Base-by-base conservation (phyloP, 257 asterid genomes). In the Anisodus tanguticus region DNA sequence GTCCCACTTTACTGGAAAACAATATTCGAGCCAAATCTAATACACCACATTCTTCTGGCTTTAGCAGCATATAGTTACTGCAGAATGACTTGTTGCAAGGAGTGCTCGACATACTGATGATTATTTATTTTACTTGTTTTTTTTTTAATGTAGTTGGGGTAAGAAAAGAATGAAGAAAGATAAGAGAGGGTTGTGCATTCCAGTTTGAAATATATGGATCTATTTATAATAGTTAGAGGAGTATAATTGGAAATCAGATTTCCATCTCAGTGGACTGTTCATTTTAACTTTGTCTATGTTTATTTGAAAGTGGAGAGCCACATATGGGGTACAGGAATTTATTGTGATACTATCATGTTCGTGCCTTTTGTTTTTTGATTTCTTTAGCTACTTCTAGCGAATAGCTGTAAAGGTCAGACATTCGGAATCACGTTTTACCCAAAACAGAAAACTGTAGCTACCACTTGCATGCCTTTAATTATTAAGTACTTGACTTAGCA, bases 21-120 rank as follows among this genome's bases (percentile, higher is more conserved):
- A 76, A 37, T 16, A 83, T 11, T 13, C 15, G 6, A 57, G 22
- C 12, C 58, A 71, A 41, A 55, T 72, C 86, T 58, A 49, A 72
- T 55, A 72, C 26, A 41, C 74, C 13, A n/a, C 82, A 78, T 47
- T 72, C 71, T 11, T 71, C 60, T 19, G 86, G 82, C 51, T 51
- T 83, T 79, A 83, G 49, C 5, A 74, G 54, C 79, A 83, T 64
- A 16, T 83, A 53, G 2, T 83, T 72, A 45, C 55, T 71, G 81
- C 80, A 22, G 26, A 76, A 76, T 1, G 81, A 76, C 63, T 76
- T 76, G 26, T 13, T 26, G 64, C 64, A 76, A 7, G 47, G 26
- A 26, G 22, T 26, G 8, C 41, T 76, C 1, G 13, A 64, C 81
- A 76, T 76, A 11, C 5, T 7, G 26, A 43, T 63, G n/a, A 7